These are phyloP conservation scores for Yamadazyma blattariae DNA, from an alignment of 1,139 yeast species.

Conservation along the genomic window DNA sequence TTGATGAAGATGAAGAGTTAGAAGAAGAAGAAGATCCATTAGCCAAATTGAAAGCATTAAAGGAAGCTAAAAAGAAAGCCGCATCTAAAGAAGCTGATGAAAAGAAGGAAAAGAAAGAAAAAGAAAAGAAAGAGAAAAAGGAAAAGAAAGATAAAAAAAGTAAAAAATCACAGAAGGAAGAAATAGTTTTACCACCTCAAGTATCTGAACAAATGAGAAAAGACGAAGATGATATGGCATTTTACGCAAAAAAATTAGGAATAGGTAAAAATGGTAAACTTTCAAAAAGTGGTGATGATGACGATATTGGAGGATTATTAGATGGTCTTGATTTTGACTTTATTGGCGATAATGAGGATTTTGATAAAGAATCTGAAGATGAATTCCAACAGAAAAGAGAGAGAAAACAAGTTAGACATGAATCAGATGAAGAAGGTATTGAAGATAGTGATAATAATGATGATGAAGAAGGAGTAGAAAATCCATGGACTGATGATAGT, in stretches of 20 bases:
- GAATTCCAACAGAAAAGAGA: constrained; percentile 31
- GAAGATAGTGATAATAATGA: constrained; percentile 65
- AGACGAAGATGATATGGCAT: constrained; percentile 78
- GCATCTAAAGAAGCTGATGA: neutral
- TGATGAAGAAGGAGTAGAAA: constrained; percentile 54
- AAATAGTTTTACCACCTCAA: constrained; percentile 23
- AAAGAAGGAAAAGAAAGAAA: neutral
- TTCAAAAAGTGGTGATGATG: constrained; percentile 56
- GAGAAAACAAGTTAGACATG: constrained; percentile 4
- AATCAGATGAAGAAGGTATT: constrained; percentile 21
- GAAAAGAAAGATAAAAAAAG: constrained; percentile 4
- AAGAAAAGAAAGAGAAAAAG: constrained; percentile 8
- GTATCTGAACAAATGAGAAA: constrained; percentile 46
- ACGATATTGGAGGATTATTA: constrained; percentile 66
- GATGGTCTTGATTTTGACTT: constrained; percentile 76
- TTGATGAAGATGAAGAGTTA: constrained; percentile 10
- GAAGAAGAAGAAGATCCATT: constrained; percentile 30
- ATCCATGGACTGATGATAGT: constrained; percentile 39
- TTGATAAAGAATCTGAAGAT: constrained; percentile 9
- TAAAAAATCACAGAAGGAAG: constrained; percentile 6
- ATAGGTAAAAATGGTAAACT: constrained; percentile 45
- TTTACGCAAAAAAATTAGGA: constrained; percentile 81
- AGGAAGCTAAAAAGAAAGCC: constrained; percentile 22
- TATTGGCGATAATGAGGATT: constrained; percentile 11
- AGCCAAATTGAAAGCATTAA: constrained; percentile 43